These are phyloP conservation scores for Monosporascus sp. DNA, from an alignment of 2,329 filamentous ascomycete genomes.

Conservation along the genomic window DNA sequence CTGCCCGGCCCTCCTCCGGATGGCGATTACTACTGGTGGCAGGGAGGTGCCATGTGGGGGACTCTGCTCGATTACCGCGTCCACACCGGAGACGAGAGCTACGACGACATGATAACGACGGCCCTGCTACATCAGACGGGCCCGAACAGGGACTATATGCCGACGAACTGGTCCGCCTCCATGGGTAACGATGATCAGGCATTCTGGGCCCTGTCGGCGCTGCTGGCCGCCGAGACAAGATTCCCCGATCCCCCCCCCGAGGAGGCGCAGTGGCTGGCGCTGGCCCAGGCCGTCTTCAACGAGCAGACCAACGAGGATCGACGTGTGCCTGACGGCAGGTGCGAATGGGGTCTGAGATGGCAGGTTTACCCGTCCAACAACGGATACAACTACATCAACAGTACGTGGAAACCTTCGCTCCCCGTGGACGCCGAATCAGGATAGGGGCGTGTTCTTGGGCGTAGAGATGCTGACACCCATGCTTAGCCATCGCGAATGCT, in stretches of 20 bases:
- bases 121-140: constrained; percentile 56
- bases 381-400: constrained; percentile 73
- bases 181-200: constrained; percentile 67
- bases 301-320: constrained; percentile 55
- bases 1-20: constrained; percentile 49
- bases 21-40: constrained; percentile 70
- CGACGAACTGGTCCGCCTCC: constrained; percentile 51
- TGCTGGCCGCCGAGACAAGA: constrained; percentile 60
- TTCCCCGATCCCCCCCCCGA: constrained; percentile 53
- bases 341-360: constrained; percentile 68
- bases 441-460: too few species aligned
- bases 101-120: constrained; percentile 53
- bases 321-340: constrained; percentile 50
- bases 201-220: constrained; percentile 64
- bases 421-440: too few species aligned
- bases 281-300: constrained; percentile 67
- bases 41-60: constrained; percentile 64
- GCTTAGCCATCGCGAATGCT: constrained; percentile 52
- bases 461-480: neutral
- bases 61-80: constrained; percentile 67
- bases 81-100: constrained; percentile 58
- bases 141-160: constrained; percentile 52
- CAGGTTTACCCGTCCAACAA: constrained; percentile 71
- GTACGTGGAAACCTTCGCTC: constrained; percentile 25
- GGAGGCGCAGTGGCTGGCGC: constrained; percentile 55